Evolutionary conservation across 2,329 filamentous ascomycete species (phyloP), one percentile per base, ranked within the genome.

Genomic region (Sporothrix luriei): DNA sequence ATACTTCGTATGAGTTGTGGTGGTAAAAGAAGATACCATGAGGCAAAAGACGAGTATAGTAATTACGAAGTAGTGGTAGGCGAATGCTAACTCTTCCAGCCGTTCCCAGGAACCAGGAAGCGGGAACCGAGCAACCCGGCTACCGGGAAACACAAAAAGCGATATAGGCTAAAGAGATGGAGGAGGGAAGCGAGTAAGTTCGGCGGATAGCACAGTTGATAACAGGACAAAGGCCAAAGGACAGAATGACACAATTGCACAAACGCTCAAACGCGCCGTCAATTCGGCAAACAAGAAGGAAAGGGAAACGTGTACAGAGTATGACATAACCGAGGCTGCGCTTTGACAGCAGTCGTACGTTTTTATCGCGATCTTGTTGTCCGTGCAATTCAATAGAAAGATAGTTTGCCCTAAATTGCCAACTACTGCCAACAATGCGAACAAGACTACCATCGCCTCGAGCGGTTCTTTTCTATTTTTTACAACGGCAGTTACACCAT

Each of bases 51-150:
- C 29, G 26, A 29, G 5, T 7, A 33, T 33, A n/a, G n/a, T n/a
- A n/a, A n/a, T n/a, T n/a, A n/a, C n/a, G n/a, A n/a, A 65, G 46
- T 2, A 5, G 61, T 21, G 5, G 16, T 29, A 38, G 33, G 49
- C 13, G 33, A 19, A 51, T 33, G 33, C 33, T 33, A 33, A 33
- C 33, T 7, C 33, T 33, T 33, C 33, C 33, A 33, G 33, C 49
- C 33, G 24, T 21, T 57, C 51, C 64, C 64, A 54, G 49, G 62
- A 67, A 68, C 52, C 68, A 54, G 55, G 66, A 55, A 69, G 51
- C 21, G 49, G 65, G 65, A 49, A 68, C 66, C 51, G 66, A 61
- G 62, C 13, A 40, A n/a, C 3, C 46, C 62, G 46, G 26, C 62
- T 38, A 40, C 62, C 57, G 38, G 57, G 57, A 43, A 62, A 62